Evolutionary conservation across 129 eudicot species (phyloP).

Genomic region (Saposhnikovia divaricata): DNA sequence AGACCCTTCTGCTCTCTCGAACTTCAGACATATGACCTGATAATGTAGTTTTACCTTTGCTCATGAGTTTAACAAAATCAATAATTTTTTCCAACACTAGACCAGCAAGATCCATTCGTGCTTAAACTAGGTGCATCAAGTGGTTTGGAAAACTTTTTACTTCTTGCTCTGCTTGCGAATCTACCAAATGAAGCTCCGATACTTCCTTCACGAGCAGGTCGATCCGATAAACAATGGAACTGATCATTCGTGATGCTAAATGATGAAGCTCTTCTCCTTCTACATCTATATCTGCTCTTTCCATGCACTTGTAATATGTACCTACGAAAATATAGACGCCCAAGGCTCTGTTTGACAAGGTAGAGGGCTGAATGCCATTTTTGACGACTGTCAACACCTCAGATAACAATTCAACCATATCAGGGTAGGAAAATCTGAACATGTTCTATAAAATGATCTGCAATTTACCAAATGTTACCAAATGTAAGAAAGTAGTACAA

Average conservation of each 20-base stretch:
- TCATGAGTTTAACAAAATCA: background rate
- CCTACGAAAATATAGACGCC: constrained; percentile 33
- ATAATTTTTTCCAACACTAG: background rate
- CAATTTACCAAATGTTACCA: constrained; percentile 20
- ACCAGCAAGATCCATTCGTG: constrained; percentile 30
- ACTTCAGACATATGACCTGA: constrained; percentile 13
- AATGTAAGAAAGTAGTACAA: background rate
- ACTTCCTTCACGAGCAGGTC: constrained; percentile 20
- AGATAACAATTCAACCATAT: constrained; percentile 39
- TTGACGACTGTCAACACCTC: constrained; percentile 34
- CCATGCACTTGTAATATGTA: constrained; percentile 42
- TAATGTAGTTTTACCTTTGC: background rate
- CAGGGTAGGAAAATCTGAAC: constrained; percentile 22
- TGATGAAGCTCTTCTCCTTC: constrained; percentile 19
- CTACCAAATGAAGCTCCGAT: no score
- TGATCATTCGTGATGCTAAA: constrained; percentile 31
- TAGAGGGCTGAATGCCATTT: constrained; percentile 32
- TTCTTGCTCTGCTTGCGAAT: no score
- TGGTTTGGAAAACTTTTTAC: constrained; percentile 32
- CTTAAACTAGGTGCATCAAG: constrained; percentile 27
- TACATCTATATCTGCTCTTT: constrained; percentile 24
- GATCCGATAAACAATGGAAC: constrained; percentile 39
- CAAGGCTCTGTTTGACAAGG: constrained; percentile 29
- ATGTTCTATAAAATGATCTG: constrained; percentile 49
- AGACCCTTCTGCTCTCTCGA: constrained; percentile 7